Base-by-base conservation (phyloP, 352 stramenopile species). In the Globisporangium mamillatum region DNA sequence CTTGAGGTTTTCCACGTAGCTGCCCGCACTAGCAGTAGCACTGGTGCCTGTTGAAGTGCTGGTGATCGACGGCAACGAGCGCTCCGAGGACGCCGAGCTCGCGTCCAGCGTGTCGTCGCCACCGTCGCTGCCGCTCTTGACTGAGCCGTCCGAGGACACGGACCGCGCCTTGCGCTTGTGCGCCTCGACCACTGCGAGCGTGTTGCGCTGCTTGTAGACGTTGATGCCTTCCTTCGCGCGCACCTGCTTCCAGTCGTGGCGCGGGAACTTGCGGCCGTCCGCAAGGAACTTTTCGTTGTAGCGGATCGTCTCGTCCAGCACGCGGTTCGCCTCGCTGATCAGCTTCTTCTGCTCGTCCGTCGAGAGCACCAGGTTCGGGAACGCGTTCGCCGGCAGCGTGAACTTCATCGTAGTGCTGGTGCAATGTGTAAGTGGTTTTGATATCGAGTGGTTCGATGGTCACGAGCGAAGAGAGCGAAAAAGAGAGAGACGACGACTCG, bases 181-280 rank as follows among this genome's bases (percentile, higher is more conserved):
- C 10, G 53, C 34, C 32, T 59, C 48, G 32, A 53, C 20, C 48
- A 53, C 62, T 8, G 46, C 41, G 14, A 44, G 54, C 54, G 55
- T 56, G n/a, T 64, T 50, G 34, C 66, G 66, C 60, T 71, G 66
- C 38, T 67, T 61, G 66, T 68, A 71, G 59, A 71, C 53, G 27
- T 27, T 25, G 25, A 71, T 27, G 18, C 66, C 59, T n/a, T 71
- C 66, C 27, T 71, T 67, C 14, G 25, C n/a, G 27, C 61, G 60
- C 52, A 71, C 61, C 34, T 24, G 50, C 27, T 68, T 62, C 66
- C 66, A 71, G 1, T 71, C 52, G 27, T 53, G 25, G 24, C 54
- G 53, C 36, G 60, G 24, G 10, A 71, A 62, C 16, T 29, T 32
- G 16, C 55, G 38, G 18, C 61, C 53, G 24, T 14, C 32, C 20